Conservation (phyloP, 306 rosid genomes). For the Inga leiocalycina region DNA sequence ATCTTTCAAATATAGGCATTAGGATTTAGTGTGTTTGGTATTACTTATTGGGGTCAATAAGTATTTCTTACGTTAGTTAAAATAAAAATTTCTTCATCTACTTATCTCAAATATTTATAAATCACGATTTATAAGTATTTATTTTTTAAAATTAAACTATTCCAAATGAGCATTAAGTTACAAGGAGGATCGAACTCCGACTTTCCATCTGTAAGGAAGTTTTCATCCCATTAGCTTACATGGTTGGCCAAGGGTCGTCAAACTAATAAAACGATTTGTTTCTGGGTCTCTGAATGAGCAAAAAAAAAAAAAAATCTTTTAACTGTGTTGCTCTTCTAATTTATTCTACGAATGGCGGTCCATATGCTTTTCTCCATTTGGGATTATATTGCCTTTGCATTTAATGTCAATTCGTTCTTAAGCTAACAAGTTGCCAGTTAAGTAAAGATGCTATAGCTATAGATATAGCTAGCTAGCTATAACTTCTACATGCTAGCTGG, state of each 20-base stretch:
- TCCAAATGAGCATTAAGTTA: no score
- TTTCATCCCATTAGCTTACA: no score
- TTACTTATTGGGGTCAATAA: no score
- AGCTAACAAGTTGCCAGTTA: constrained; percentile 16
- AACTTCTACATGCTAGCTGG: neutral
- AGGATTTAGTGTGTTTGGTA: no score
- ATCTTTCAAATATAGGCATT: no score
- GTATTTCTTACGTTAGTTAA: no score
- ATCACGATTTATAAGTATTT: no score
- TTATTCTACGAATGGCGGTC: constrained; percentile 36
- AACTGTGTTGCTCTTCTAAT: constrained; percentile 34
- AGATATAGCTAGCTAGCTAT: neutral
- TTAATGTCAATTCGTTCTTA: constrained; percentile 40
- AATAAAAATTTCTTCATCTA: no score
- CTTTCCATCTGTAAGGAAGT: no score
- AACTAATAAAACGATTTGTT: constrained; percentile 50
- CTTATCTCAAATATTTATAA: no score
- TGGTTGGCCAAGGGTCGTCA: constrained; percentile 33
- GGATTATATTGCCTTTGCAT: constrained; percentile 38
- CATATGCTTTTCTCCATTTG: constrained; percentile 47
- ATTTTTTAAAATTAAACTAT: no score
- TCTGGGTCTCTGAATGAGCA: neutral
- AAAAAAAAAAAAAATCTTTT: constrained; percentile 21
- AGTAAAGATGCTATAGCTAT: constrained; percentile 33
- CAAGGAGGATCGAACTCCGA: no score